Evolutionary conservation across 495 filamentous ascomycete genomes (phyloP).

Genomic region (Evernia prunastri): DNA sequence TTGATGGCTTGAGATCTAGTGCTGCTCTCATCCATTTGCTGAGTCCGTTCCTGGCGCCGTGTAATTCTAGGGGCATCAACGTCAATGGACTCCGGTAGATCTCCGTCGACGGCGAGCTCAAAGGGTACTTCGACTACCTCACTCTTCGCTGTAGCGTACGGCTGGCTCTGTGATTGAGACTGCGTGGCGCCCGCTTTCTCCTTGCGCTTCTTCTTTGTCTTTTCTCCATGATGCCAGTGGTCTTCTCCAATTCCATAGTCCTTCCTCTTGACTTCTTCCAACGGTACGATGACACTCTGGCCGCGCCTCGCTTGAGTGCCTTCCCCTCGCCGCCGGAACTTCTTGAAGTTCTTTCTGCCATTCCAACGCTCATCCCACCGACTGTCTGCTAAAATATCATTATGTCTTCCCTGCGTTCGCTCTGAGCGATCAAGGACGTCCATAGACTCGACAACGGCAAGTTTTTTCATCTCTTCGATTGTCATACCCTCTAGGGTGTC

Average conservation of each 20-base stretch:
- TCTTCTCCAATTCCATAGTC: constrained; percentile 80
- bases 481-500: constrained; percentile 53
- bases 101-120: constrained; percentile 26
- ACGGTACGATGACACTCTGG: constrained; percentile 61
- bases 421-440: constrained; percentile 43
- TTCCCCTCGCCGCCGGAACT: constrained; percentile 63
- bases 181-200: constrained; percentile 27
- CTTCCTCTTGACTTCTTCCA: constrained; percentile 74
- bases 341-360: constrained; percentile 94
- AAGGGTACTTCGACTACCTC: constrained; percentile 25
- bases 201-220: constrained; percentile 31
- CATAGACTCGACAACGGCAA: constrained; percentile 78
- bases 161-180: constrained; percentile 29
- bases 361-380: constrained; percentile 93
- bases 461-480: constrained; percentile 62
- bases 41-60: constrained; percentile 33
- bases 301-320: constrained; percentile 40
- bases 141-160: constrained; percentile 26
- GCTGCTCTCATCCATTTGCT: constrained; percentile 28
- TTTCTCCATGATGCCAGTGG: constrained; percentile 65
- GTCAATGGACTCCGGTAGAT: constrained; percentile 27
- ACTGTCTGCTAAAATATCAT: constrained; percentile 42
- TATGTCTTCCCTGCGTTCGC: constrained; percentile 24
- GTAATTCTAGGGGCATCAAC: constrained; percentile 27
- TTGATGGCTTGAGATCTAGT: constrained; percentile 34